A percentile compares a stretch with the other conserved stretches of the same genome.
These are phyloP conservation scores for Tulasnella sp. DNA, from an alignment of 768 basidiomycete species.

Conservation along the genomic window DNA sequence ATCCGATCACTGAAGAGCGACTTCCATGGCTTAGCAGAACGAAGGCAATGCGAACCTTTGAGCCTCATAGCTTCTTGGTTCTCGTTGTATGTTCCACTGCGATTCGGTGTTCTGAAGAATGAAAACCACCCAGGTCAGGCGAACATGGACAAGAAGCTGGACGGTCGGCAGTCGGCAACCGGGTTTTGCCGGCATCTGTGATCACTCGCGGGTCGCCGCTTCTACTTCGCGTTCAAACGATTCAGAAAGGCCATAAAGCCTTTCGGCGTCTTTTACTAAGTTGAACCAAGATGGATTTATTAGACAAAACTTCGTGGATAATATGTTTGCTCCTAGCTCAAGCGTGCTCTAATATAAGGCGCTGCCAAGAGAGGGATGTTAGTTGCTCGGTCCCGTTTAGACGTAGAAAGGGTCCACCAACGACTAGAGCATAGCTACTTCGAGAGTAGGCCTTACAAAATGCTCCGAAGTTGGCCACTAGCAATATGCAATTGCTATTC, in stretches of 20 bases:
- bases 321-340: neutral
- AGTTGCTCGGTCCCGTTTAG: neutral
- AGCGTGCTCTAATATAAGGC: neutral
- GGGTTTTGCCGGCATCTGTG: neutral
- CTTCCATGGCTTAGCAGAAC: neutral
- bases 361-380: neutral
- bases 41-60: neutral
- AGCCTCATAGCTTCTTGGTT: neutral
- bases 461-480: neutral
- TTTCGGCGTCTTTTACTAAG: neutral
- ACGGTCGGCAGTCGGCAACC: neutral
- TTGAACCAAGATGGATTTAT: too few relatives aligned
- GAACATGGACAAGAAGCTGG: neutral
- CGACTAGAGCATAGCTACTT: neutral
- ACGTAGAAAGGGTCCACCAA: neutral
- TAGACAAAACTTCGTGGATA: too few relatives aligned
- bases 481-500: neutral
- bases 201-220: neutral
- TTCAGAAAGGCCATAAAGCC: too few relatives aligned
- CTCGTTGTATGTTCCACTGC: neutral
- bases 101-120: neutral
- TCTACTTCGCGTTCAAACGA: too few relatives aligned
- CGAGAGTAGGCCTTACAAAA: neutral
- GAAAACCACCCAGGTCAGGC: neutral
- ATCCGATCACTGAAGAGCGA: neutral